Base-by-base conservation (phyloP, 2,329 filamentous ascomycete genomes). In the Colletotrichum echinochloae region DNA sequence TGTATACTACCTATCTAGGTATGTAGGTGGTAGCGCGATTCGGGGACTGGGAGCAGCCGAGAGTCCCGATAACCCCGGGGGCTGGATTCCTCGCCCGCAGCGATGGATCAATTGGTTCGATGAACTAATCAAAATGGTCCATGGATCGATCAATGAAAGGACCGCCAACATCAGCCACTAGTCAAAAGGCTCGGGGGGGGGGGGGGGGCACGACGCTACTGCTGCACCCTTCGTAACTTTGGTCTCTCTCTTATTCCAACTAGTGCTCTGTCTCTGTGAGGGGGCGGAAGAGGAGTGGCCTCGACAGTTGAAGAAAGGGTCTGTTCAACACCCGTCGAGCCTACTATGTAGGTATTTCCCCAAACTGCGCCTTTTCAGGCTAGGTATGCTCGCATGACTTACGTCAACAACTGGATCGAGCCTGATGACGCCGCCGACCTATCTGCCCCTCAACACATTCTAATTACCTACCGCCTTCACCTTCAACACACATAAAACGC, bases 151-250 rank as follows among this genome's bases (percentile, higher is more conserved):
- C 39, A 41, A 37, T 33, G 20, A 33, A 59, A 6, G 28, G 23
- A 57, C 37, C 20, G 51, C 33, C 33, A 56, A 65, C 44, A 37
- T 54, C 57, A 62, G 67, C 64, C 52, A 70, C 67, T 39, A 67
- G 63, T 46, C 56, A 56, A 30, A 35, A n/a, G 44, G 48, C 35
- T 35, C n/a, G n/a, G n/a, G n/a, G n/a, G n/a, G n/a, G n/a, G n/a
- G n/a, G n/a, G n/a, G n/a, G 66, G 39, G 55, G 65, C 54, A 60
- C 66, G 55, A 61, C 67, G 63, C 63, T 67, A 67, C 20, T 63
- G 35, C 67, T 70, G 67, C 67, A 70, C n/a, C 51, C 44, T 57
- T 59, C 64, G 64, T 67, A 67, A 60, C 41, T 49, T 49, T 35
- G 14, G 37, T 20, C 20, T 39, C 59, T 61, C 33, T 39, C 23